Evolutionary conservation across 2,329 filamentous ascomycete species (phyloP).

Genomic region (Fusarium subtropicale): DNA sequence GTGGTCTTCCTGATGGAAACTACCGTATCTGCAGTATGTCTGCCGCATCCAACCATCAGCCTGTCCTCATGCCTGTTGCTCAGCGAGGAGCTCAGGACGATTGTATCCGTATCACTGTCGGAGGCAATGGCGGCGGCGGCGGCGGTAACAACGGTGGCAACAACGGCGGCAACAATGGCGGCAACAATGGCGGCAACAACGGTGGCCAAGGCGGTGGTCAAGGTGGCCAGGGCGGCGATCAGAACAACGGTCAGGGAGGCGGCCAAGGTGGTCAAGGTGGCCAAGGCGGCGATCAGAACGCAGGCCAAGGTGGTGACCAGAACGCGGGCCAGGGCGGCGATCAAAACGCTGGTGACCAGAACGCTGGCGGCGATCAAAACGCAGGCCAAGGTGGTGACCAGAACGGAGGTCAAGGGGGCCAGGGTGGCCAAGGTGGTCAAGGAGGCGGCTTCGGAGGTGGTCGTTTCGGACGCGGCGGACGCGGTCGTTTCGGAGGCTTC

Average conservation of each 20-base stretch:
- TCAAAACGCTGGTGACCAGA: background rate
- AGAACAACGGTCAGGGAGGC: slow-evolving; percentile 9
- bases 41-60: slow-evolving; percentile 73
- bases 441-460: slow-evolving; percentile 5
- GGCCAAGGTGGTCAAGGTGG: slow-evolving; percentile 3
- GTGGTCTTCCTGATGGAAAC: slow-evolving; percentile 70
- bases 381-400: slow-evolving; percentile 1
- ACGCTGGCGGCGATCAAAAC: background rate
- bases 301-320: slow-evolving; percentile 15
- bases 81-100: slow-evolving; percentile 76
- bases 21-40: slow-evolving; percentile 75
- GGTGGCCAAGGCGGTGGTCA: slow-evolving; percentile 14
- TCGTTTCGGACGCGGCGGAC: slow-evolving; percentile 3
- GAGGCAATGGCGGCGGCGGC: slow-evolving; percentile 42
- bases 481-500: slow-evolving; percentile 22
- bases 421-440: background rate
- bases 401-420: slow-evolving; percentile 4
- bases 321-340: slow-evolving; percentile 16
- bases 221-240: background rate
- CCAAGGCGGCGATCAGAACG: background rate
- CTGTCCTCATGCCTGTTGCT: slow-evolving; percentile 73
- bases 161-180: slow-evolving; percentile 29
- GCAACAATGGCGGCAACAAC: slow-evolving; percentile 20
- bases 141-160: slow-evolving; percentile 31
- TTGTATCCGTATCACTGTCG: slow-evolving; percentile 70